These are phyloP conservation scores for Pseudogymnoascus sp. DNA, from an alignment of 2,329 filamentous ascomycete genomes.

Conservation along the genomic window DNA sequence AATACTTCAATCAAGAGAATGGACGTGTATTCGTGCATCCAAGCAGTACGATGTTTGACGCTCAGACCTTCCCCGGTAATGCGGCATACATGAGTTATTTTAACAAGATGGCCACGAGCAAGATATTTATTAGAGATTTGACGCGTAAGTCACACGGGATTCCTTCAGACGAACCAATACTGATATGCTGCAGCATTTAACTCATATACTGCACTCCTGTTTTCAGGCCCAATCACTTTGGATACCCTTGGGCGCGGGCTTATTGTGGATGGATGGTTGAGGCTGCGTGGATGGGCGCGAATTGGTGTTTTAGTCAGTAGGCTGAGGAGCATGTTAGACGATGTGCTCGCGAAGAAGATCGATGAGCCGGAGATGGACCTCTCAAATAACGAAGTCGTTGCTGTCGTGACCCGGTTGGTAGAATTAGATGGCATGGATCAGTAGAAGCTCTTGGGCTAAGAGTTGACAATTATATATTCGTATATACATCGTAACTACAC, in stretches of 20 bases:
- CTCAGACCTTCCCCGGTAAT: conserved; percentile 66
- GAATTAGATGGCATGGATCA: conserved; percentile 80
- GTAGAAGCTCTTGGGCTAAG: conserved; percentile 11
- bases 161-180: not conserved
- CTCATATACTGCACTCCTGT: conserved; percentile 78
- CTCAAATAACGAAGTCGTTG: conserved; percentile 59
- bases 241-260: conserved; percentile 83
- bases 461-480: not conserved
- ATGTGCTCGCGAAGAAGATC: conserved; percentile 70
- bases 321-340: conserved; percentile 78
- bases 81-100: conserved; percentile 83
- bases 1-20: conserved; percentile 81
- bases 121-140: conserved; percentile 83
- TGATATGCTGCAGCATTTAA: conserved; percentile 59
- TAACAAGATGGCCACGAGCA: conserved; percentile 81
- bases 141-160: conserved; percentile 56
- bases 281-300: conserved; percentile 82
- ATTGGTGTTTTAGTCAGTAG: conserved; percentile 85
- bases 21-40: conserved; percentile 91
- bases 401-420: conserved; percentile 69
- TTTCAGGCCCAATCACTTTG: conserved; percentile 74
- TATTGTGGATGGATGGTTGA: conserved; percentile 84
- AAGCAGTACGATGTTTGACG: conserved; percentile 75
- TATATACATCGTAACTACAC: conserved; percentile 6
- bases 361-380: conserved; percentile 61